Conservation (phyloP, 2,329 filamentous ascomycete genomes). For the Rutstroemia sydowiana region DNA sequence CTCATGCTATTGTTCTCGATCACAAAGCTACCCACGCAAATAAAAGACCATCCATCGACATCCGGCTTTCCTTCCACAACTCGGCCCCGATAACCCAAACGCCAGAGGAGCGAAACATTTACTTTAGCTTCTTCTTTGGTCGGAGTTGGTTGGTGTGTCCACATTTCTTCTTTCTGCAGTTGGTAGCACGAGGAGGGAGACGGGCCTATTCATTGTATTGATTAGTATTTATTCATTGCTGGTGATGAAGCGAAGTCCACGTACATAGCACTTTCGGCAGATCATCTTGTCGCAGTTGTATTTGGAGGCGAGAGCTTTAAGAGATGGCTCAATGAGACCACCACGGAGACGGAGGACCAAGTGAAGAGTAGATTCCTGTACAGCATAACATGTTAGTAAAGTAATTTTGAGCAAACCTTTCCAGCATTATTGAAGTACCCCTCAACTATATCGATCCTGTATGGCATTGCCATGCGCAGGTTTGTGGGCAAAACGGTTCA, state of each 20-base stretch:
- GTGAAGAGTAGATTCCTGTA: slow-evolving; percentile 93
- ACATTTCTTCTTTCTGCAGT: slow-evolving; percentile 99
- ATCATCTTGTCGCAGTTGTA: slow-evolving; percentile 99
- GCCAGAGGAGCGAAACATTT: slow-evolving; percentile 43
- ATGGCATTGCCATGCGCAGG: no score
- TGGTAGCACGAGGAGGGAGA: slow-evolving; percentile 96
- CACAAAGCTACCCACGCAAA: slow-evolving; percentile 20
- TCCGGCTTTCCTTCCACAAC: slow-evolving; percentile 5
- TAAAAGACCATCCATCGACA: slow-evolving; percentile 15
- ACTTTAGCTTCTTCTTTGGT: slow-evolving; percentile 99
- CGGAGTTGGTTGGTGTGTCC: slow-evolving; percentile 99
- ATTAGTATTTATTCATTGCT: slow-evolving; percentile 19
- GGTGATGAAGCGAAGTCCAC: slow-evolving; percentile 32
- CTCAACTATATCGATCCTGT: neutral
- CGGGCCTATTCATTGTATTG: slow-evolving; percentile 46
- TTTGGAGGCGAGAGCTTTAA: slow-evolving; percentile 97
- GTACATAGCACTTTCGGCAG: slow-evolving; percentile 99
- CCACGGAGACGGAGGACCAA: slow-evolving; percentile 97
- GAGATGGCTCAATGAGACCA: slow-evolving; percentile 98
- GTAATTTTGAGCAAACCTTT: neutral
- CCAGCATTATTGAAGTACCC: neutral
- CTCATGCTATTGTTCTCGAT: slow-evolving; percentile 9
- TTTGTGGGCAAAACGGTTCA: neutral
- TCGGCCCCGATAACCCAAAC: slow-evolving; percentile 20
- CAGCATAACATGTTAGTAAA: slow-evolving; percentile 16